Evolutionary conservation across 805 yeast genomes (phyloP).

Genomic region (Tetrapisispora pingtungensis): DNA sequence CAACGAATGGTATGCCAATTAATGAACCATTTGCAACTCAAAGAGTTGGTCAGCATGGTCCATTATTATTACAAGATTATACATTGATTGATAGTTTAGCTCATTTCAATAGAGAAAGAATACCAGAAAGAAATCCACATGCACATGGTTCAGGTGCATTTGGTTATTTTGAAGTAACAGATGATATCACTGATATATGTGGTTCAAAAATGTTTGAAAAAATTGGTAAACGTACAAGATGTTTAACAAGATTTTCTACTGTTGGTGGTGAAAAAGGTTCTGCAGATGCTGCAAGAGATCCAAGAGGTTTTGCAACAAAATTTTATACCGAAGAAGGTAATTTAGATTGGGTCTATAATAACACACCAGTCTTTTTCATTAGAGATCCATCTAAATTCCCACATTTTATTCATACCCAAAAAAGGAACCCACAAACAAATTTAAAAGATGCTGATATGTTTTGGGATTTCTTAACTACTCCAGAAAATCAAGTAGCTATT

Average conservation of each 20-base stretch:
- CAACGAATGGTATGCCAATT: constrained; percentile 68
- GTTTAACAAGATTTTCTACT: constrained; percentile 61
- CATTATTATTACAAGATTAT: constrained; percentile 71
- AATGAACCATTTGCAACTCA: constrained; percentile 37
- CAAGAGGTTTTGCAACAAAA: constrained; percentile 59
- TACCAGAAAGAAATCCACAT: constrained; percentile 88
- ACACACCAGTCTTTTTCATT: constrained; percentile 58
- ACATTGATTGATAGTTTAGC: constrained; percentile 72
- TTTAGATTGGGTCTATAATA: constrained; percentile 64
- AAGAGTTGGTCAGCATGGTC: constrained; percentile 41
- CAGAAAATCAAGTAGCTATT: constrained; percentile 58
- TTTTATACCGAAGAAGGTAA: constrained; percentile 60
- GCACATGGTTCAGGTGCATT: constrained; percentile 92
- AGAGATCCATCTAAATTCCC: constrained; percentile 59
- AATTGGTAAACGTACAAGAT: constrained; percentile 71
- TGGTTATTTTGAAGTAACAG: constrained; percentile 80
- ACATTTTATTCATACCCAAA: constrained; percentile 57
- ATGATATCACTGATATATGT: constrained; percentile 60
- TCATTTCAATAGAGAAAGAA: constrained; percentile 82
- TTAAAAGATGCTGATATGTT: constrained; percentile 72
- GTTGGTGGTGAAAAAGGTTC: constrained; percentile 64
- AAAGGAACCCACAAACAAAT: constrained; percentile 62
- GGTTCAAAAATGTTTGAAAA: constrained; percentile 52
- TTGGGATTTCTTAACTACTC: constrained; percentile 67
- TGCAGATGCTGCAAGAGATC: constrained; percentile 59